phyloP scores from a whole-genome alignment of 2,329 filamentous ascomycete genomes.

The Magnaporthales sp. region DNA sequence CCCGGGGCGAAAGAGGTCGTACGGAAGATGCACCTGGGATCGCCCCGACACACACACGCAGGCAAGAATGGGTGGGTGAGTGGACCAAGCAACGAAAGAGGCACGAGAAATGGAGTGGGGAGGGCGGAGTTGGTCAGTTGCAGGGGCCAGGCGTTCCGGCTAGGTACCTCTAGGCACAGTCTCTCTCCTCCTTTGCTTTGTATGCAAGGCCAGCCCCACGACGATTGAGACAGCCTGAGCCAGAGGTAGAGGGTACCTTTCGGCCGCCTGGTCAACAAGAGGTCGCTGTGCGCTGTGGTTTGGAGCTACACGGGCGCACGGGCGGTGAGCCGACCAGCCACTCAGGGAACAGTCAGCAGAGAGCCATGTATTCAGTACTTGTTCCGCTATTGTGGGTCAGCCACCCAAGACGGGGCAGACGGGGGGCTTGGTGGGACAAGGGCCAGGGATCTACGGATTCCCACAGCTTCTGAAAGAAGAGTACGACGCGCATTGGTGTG shows the following conservation, averaged over 20 bases:
- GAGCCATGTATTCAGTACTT: not conserved
- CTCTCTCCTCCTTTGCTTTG: not conserved
- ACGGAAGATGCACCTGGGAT: not conserved
- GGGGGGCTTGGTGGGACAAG: not conserved
- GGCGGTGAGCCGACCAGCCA: not conserved
- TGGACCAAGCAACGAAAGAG: not conserved
- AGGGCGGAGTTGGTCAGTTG: not conserved
- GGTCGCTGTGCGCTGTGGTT: not conserved
- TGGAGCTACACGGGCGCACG: not conserved
- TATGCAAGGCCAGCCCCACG: not conserved
- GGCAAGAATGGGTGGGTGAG: not conserved
- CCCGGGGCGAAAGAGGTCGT: not conserved
- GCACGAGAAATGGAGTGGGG: not conserved
- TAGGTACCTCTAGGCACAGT: not conserved
- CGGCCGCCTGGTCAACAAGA: not conserved
- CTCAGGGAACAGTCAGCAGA: not conserved
- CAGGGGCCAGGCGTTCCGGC: not conserved
- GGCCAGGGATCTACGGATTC: not conserved
- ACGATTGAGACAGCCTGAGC: not conserved
- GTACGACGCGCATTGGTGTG: not conserved
- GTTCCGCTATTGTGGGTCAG: not conserved
- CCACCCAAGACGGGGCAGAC: not conserved
- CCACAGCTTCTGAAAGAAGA: not conserved
- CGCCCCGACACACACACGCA: not conserved
- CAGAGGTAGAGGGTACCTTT: not conserved